Evolutionary conservation across 305 asterid species (phyloP).

Genomic region (Fraxinus sp.): DNA sequence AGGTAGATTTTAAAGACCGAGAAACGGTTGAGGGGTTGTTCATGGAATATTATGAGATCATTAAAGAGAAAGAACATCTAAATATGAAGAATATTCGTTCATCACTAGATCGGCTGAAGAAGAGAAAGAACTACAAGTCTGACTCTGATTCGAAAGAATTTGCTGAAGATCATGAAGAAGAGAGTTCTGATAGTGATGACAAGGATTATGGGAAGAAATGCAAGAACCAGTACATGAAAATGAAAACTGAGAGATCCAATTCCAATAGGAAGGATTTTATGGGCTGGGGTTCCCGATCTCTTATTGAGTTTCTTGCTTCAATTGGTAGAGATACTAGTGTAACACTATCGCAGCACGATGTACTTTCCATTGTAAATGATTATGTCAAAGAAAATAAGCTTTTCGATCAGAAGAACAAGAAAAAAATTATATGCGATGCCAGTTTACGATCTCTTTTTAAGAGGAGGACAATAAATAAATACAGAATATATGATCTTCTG

Average conservation of each 20-base stretch:
- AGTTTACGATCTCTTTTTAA: conserved; percentile 48
- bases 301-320: conserved; percentile 57
- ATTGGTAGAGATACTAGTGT: conserved; percentile 54
- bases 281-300: conserved; percentile 83
- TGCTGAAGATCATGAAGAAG: conserved; percentile 42
- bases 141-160: conserved; percentile 46
- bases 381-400: conserved; percentile 60
- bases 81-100: conserved; percentile 39
- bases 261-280: conserved; percentile 46
- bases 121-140: conserved; percentile 24
- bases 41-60: conserved; percentile 65
- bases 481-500: conserved; percentile 50
- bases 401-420: conserved; percentile 48
- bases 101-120: conserved; percentile 38
- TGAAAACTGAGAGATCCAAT: conserved; percentile 35
- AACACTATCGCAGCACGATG: conserved; percentile 54
- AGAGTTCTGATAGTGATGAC: conserved; percentile 44
- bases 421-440: conserved; percentile 53
- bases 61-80: conserved; percentile 49
- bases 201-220: conserved; percentile 25
- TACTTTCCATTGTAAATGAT: conserved; percentile 43
- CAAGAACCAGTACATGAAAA: conserved; percentile 34
- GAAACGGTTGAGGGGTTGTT: conserved; percentile 74
- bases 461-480: conserved; percentile 38
- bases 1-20: conserved; percentile 61